Evolutionary conservation across 176 grass and related monocot species (phyloP), one percentile per base, ranked within the genome.

Genomic region (Paspalum notatum): DNA sequence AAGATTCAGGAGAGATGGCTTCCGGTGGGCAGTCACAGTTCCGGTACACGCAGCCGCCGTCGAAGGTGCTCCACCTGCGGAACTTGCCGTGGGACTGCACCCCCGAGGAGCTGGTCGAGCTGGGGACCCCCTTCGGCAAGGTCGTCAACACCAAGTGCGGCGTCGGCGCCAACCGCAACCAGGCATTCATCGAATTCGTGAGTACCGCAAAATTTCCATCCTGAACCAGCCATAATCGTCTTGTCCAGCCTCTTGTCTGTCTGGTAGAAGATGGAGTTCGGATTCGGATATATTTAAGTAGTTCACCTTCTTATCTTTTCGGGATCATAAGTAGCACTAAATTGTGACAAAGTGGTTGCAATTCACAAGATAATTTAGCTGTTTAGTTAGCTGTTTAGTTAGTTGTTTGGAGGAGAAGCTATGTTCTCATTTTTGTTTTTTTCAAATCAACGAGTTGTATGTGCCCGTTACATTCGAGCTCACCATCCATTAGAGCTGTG

Each of bases 41-140:
- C 82, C 88, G 90, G 78, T 92, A 92, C 82, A 91, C 95, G 21
- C 90, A 98, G 74, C 89, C 92, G 67, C 92, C 92, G 3, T 98
- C 95, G 10, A 98, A 94, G 83, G 95, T 98, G 79, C 85, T 98
- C 66, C 95, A 98, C 81, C 83, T 98, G 77, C 87, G 95, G 56
- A 98, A 98, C 71, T 75, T 98, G 68, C 90, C 95, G 17, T 94
- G 92, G 92, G 95, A 98, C 65, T 98, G 92, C 88, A 92, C 90
- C 1, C 74, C 87, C 26, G 95, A 98, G 85, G 92, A 98, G 85
- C 77, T 98, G 75, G 73, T 92, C 77, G 95, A 98, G 76, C 82
- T 98, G 81, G 91, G 95, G 53, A 92, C 85, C 60, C 95, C 92
- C 10, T 98, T 98, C 70, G 92, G 95, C 83, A 94, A 85, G 87